These are phyloP conservation scores for Paramecium pentaurelia DNA, from an alignment of 73 alveolate species.

Conservation along the genomic window DNA sequence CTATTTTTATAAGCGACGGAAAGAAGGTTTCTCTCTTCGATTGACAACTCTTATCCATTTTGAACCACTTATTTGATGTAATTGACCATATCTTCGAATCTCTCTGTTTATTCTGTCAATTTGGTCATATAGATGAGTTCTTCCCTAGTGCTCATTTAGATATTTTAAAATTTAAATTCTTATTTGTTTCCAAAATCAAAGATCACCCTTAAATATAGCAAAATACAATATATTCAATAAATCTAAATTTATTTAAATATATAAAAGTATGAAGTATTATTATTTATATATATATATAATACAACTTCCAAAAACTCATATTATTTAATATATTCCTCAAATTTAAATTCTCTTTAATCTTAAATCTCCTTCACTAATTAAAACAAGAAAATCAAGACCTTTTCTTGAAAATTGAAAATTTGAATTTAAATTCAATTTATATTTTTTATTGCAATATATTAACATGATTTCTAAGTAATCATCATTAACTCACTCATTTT, in stretches of 20 bases:
- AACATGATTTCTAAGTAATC: neutral
- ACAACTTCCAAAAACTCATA: neutral
- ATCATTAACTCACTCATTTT: neutral
- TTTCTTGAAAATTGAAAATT: neutral
- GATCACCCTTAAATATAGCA: neutral
- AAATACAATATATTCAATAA: neutral
- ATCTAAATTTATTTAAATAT: neutral
- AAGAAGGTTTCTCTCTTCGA: constrained; percentile 82
- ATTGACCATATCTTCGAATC: constrained; percentile 79
- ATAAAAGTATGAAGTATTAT: neutral
- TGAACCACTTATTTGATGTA: constrained; percentile 70
- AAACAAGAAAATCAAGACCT: neutral
- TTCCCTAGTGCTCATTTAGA: constrained; percentile 60
- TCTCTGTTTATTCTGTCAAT: constrained; percentile 77
- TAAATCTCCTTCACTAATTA: neutral
- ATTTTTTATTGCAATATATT: neutral
- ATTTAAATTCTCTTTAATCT: neutral
- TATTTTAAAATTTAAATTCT: constrained; percentile 6
- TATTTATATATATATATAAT: neutral
- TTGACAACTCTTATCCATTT: constrained; percentile 70
- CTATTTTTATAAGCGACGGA: constrained; percentile 81
- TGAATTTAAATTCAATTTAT: neutral
- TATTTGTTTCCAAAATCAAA: neutral
- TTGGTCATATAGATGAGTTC: constrained; percentile 77
- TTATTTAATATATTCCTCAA: neutral